A percentile compares a stretch with the other conserved stretches of the same genome.
Evolutionary conservation across 306 rosid species (phyloP).

Genomic region (Malus orientalis): DNA sequence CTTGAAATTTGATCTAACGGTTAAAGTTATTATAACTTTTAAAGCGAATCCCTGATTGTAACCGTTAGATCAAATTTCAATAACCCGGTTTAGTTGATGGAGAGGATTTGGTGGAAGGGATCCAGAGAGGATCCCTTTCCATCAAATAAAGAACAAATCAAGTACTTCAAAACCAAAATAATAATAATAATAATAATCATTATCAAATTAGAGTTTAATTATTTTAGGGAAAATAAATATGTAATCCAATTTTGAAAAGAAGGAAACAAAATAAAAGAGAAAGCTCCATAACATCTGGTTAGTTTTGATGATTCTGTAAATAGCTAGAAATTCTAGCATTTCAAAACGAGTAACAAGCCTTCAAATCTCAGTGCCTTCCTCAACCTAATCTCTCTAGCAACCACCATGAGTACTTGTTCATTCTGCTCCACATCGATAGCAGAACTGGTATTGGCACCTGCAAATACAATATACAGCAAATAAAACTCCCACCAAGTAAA

Average conservation of each 20-base stretch:
- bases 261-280: neutral
- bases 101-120: too few relatives aligned
- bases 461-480: neutral
- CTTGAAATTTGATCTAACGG: too few relatives aligned
- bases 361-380: neutral
- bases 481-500: neutral
- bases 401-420: slow-evolving; percentile 33
- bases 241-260: neutral
- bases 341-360: neutral
- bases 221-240: too few relatives aligned
- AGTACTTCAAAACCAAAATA: too few relatives aligned
- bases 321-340: neutral
- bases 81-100: too few relatives aligned
- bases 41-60: too few relatives aligned
- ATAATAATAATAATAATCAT: too few relatives aligned
- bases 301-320: neutral
- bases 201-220: too few relatives aligned
- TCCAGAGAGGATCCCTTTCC: too few relatives aligned
- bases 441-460: slow-evolving; percentile 52
- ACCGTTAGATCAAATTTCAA: too few relatives aligned
- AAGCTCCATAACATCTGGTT: neutral
- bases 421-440: slow-evolving; percentile 39
- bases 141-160: too few relatives aligned
- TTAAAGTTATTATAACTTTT: too few relatives aligned
- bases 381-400: slow-evolving; percentile 19